A percentile compares a stretch with the other conserved stretches of the same genome.
Evolutionary conservation across 2,329 filamentous ascomycete species (phyloP).

Genomic region (Colletotrichum navitas): DNA sequence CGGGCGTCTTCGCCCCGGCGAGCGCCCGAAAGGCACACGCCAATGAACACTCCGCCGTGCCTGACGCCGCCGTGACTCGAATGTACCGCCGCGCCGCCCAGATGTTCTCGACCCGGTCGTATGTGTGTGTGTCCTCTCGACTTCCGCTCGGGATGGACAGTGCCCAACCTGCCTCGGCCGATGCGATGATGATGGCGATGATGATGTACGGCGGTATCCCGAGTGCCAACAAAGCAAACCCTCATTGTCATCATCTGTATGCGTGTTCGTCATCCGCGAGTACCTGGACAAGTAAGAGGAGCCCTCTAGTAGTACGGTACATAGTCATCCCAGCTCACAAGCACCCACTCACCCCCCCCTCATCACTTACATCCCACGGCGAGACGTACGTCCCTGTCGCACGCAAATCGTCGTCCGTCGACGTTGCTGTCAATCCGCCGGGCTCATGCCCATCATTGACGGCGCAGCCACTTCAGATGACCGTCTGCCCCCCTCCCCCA

Average conservation of each 20-base stretch:
- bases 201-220: background rate
- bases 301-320: too few relatives aligned
- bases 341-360: background rate
- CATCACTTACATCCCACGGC: constrained; percentile 20
- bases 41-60: constrained; percentile 31
- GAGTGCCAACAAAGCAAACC: background rate
- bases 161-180: constrained; percentile 18
- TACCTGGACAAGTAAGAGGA: background rate
- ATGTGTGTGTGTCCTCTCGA: too few relatives aligned
- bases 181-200: constrained; percentile 5
- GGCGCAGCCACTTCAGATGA: constrained; percentile 30
- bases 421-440: too few relatives aligned
- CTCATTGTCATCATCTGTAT: background rate
- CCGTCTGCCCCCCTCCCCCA: background rate
- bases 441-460: background rate
- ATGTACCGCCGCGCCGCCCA: background rate
- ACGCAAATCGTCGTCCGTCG: too few relatives aligned
- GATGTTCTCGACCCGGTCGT: background rate
- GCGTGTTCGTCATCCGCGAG: background rate
- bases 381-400: background rate
- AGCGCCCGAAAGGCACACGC: constrained; percentile 23
- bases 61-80: constrained; percentile 8
- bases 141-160: background rate
- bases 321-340: background rate
- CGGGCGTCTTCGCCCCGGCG: constrained; percentile 10